Conservation (phyloP, 805 yeast species). For the Saccharomycopsis babjevae region DNA sequence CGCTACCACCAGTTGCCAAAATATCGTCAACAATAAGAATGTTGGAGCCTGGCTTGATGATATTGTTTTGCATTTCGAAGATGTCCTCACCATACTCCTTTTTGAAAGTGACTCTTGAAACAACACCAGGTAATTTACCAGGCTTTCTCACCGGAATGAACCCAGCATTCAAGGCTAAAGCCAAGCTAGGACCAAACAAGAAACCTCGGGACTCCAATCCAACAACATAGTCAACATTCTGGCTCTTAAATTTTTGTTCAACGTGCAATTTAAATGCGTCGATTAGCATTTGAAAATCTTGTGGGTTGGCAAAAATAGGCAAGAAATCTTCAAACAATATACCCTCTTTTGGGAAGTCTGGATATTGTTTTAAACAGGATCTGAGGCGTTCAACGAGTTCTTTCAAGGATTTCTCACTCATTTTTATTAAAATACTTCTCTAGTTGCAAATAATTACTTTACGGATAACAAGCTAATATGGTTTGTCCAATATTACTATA, state of each 20-base stretch:
- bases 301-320: constrained; percentile 84
- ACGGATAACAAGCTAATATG: not conserved
- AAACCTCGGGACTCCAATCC: constrained; percentile 97
- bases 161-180: constrained; percentile 79
- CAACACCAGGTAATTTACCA: constrained; percentile 89
- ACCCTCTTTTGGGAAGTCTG: constrained; percentile 91
- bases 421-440: not conserved
- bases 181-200: constrained; percentile 91
- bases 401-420: not conserved
- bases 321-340: constrained; percentile 90
- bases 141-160: constrained; percentile 93
- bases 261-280: constrained; percentile 73
- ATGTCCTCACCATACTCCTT: constrained; percentile 92
- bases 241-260: constrained; percentile 37
- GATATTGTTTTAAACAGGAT: constrained; percentile 62
- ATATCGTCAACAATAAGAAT: constrained; percentile 91
- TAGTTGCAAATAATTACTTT: too few species aligned
- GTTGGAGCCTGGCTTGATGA: constrained; percentile 69
- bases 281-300: constrained; percentile 67
- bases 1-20: constrained; percentile 97
- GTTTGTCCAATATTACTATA: too few species aligned
- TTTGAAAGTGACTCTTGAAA: constrained; percentile 57
- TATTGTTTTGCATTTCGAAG: constrained; percentile 79
- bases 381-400: constrained; percentile 32
- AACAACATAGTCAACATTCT: constrained; percentile 75